Base-by-base conservation (phyloP, 306 rosid genomes). In the Sechiopsis laciniata region DNA sequence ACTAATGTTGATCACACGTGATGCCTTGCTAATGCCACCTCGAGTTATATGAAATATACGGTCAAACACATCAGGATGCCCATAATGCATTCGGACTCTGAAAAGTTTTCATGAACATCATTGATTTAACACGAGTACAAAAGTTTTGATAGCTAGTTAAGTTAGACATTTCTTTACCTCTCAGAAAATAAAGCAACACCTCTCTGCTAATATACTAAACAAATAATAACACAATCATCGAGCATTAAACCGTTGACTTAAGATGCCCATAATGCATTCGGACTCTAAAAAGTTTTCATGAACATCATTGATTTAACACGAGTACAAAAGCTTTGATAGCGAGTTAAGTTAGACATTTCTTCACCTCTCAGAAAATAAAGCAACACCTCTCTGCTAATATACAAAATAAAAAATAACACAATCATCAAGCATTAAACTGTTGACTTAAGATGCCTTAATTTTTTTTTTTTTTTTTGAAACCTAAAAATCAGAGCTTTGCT, bases 1-100 rank as follows among this genome's bases (percentile, higher is more conserved):
- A 84, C 98, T 93, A 72, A 93, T 93, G 77, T 94, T 94, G 69
- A 94, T 90, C 66, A 94, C 96, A 61, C 98, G 96, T 8, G 98
- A 94, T 17, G 97, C 88, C 86, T 94, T 94, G 81, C 98, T 90
- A 74, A 94, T 90, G 77, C 98, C 98, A 75, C 98, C 98, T 12
- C 98, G 88, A 51, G 98, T 90, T 76, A 89, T 87, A 76, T 93
- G 98, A 85, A 93, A 93, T 76, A 94, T 75, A 60, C 98, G 85
- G 74, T 94, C 98, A 84, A 94, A 94, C 67, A 94, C 97, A 82
- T 94, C 98, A 10, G 98, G 98, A 78, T 94, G 97, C 57, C 98
- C 98, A 80, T 94, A 94, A 85, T 94, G 98, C 98, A 94, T 94
- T 55, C 98, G 96, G n/a, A 90, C 96, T 73, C 98, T 94, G 92